Evolutionary conservation across 495 filamentous ascomycete species (phyloP), one percentile per base, ranked within the genome.

Genomic region (Aspergillus ellipticus): DNA sequence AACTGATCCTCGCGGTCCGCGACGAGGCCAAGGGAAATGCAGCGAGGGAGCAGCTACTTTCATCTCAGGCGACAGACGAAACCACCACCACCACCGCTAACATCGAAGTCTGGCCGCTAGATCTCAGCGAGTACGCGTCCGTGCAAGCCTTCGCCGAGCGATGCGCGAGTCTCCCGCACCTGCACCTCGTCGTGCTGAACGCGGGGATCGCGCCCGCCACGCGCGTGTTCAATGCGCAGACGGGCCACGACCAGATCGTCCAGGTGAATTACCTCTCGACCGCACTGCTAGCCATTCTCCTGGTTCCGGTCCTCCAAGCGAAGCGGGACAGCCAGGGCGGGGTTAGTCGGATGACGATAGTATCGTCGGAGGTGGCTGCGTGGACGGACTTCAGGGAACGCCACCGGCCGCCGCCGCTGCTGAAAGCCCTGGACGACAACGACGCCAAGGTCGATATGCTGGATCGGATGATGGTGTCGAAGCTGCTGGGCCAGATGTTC

Each of bases 141-240:
- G 61, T 82, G 16, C 62, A 71, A 24, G 62, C 61, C 0, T 82
- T 82, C 53, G 72, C 55, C 3, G 35, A 53, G 3, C 65, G 61
- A 6, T 60, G 57, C 10, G 66, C 59, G 57, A 54, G 67, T 10
- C 64, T 81, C 0, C 6, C 57, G 4, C 63, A 76, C 0, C 52
- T 85, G 2, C 77, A 85, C 54, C 71, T 79, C 8, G 75, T 67
- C 13, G 69, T 84, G 20, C 73, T 83, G 39, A 85, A 85, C 59
- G 80, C 80, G 8, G 82, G 80, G 5, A 5, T 79, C 8, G 29
- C 28, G n/a, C 66, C 66, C 16, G 16, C 66, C 3, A 60, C 56
- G 6, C 78, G 73, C 49, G 52, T 60, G 4, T 59, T 48, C 0
- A 63, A 63, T 13, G 39, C 59, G 0, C 54, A 35, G 5, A 82